Percentiles rank a stretch among this genome's conserved stretches.
phyloP scores from a whole-genome alignment of 2,329 filamentous ascomycete species.

The Graphium sp. region DNA sequence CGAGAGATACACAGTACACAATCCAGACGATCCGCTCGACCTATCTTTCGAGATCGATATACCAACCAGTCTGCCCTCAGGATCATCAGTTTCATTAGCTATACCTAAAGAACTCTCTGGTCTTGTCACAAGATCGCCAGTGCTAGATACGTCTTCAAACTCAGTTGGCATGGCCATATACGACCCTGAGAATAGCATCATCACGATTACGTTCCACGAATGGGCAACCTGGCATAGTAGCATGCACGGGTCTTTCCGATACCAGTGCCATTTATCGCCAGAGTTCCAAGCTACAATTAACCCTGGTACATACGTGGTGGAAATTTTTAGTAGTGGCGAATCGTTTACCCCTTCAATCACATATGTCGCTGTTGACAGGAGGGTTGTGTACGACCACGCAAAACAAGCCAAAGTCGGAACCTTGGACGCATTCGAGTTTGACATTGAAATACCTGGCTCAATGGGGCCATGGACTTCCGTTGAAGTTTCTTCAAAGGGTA shows the following conservation, averaged over 20 bases:
- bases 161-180: background rate
- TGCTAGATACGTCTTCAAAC: background rate
- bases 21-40: conserved; percentile 2
- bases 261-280: background rate
- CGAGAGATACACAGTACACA: too few species aligned
- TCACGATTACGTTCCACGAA: background rate
- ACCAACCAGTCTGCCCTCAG: conserved; percentile 1
- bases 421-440: background rate
- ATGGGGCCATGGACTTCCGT: background rate
- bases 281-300: background rate
- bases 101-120: conserved; percentile 1
- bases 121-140: background rate
- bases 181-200: background rate
- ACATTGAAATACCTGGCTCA: background rate
- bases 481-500: background rate
- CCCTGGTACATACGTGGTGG: background rate
- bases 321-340: background rate
- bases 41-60: conserved; percentile 3
- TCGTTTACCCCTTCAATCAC: background rate
- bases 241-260: background rate
- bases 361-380: background rate
- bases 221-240: background rate
- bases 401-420: background rate
- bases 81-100: conserved; percentile 4
- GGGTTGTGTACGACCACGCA: background rate